These are phyloP conservation scores for Boletellus sp. DNA, from an alignment of 1,284 basidiomycete species.

Conservation along the genomic window DNA sequence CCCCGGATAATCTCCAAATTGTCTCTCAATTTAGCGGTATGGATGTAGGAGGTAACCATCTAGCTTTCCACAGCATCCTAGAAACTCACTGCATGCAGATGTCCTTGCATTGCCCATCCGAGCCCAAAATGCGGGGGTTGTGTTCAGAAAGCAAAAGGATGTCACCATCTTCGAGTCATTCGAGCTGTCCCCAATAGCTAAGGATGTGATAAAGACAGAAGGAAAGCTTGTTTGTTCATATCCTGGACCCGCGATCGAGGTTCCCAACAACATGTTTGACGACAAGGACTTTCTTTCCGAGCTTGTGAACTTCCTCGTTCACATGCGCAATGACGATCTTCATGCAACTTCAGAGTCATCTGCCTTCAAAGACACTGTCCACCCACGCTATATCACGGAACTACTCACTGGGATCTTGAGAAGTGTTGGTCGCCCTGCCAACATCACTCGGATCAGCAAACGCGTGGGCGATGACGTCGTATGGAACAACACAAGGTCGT, in stretches of 20 bases:
- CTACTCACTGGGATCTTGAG: conserved; percentile 19
- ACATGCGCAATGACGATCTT: conserved; percentile 26
- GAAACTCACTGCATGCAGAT: conserved; percentile 4
- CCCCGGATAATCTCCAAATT: neutral
- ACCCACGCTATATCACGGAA: conserved; percentile 36
- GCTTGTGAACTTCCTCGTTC: conserved; percentile 29
- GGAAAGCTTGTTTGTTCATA: conserved; percentile 35
- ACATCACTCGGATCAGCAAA: conserved; percentile 14
- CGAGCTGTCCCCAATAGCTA: conserved; percentile 23
- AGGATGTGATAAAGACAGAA: conserved; percentile 17
- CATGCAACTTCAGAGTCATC: neutral
- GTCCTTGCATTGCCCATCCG: conserved; percentile 28
- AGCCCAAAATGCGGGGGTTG: conserved; percentile 35
- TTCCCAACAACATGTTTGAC: conserved; percentile 16
- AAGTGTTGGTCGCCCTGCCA: neutral
- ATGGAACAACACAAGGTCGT: conserved; percentile 13
- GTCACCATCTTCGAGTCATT: conserved; percentile 31
- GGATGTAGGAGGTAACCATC: conserved; percentile 20
- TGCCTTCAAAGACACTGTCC: conserved; percentile 17
- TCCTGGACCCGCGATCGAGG: conserved; percentile 31
- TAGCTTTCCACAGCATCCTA: neutral
- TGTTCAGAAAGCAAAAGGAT: conserved; percentile 23
- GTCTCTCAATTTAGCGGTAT: conserved; percentile 11
- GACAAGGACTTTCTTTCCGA: conserved; percentile 22
- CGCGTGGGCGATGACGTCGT: conserved; percentile 26